A percentile compares a stretch with the other conserved stretches of the same genome.
Conservation (phyloP, 352 stramenopile species). For the Albugo laibachii region DNA sequence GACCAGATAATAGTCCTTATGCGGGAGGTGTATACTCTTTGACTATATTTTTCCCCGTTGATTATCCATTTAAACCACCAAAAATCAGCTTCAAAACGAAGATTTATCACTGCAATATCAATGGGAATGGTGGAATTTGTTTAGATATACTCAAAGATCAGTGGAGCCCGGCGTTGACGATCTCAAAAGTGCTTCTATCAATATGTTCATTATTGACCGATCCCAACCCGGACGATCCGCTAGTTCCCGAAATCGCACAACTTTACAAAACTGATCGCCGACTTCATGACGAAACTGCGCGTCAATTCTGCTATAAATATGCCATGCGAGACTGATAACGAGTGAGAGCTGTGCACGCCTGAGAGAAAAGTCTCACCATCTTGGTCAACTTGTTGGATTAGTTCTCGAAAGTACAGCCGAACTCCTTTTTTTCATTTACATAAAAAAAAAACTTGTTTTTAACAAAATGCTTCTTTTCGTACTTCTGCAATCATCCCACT, state of each 20-base stretch:
- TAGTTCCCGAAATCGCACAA: slow-evolving; percentile 84
- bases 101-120: slow-evolving; percentile 99
- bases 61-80: slow-evolving; percentile 99
- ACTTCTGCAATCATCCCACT: too few relatives aligned
- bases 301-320: slow-evolving; percentile 97
- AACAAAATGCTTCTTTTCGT: too few relatives aligned
- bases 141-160: slow-evolving; percentile 99
- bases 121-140: slow-evolving; percentile 98
- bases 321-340: slow-evolving; percentile 82
- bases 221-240: slow-evolving; percentile 98
- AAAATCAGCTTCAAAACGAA: slow-evolving; percentile 98
- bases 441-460: too few relatives aligned
- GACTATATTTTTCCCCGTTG: slow-evolving; percentile 97
- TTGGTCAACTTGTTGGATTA: too few relatives aligned
- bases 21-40: slow-evolving; percentile 96
- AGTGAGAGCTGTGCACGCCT: not conserved
- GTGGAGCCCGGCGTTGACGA: slow-evolving; percentile 97
- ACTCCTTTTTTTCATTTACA: too few relatives aligned
- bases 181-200: slow-evolving; percentile 98
- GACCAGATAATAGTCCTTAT: slow-evolving; percentile 96
- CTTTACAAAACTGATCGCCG: slow-evolving; percentile 88
- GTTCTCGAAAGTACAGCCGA: too few relatives aligned
- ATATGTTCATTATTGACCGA: slow-evolving; percentile 99
- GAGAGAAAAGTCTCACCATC: too few relatives aligned
- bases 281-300: slow-evolving; percentile 88